Conservation (phyloP, 1,139 yeast species). For the Candida sanyaensis region DNA sequence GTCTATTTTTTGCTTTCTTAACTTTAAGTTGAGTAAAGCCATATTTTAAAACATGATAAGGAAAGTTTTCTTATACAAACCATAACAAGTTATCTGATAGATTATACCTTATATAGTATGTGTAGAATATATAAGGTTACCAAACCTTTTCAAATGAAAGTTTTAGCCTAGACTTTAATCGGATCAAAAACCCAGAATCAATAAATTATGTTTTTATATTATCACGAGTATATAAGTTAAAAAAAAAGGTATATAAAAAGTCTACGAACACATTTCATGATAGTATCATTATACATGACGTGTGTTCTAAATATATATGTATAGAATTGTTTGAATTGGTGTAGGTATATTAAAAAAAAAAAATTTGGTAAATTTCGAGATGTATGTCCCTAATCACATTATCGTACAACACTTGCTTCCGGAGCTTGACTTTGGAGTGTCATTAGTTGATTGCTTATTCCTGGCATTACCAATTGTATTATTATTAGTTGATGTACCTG, state of each 20-base stretch:
- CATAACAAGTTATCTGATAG: no score
- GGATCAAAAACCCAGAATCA: not conserved
- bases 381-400: slow-evolving; percentile 10
- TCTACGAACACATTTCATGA: not conserved
- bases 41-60: no score
- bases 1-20: no score
- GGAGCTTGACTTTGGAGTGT: slow-evolving; percentile 11
- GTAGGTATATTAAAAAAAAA: no score
- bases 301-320: not conserved
- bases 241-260: not conserved
- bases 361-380: no score
- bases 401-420: slow-evolving; percentile 22
- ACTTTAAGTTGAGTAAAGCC: no score
- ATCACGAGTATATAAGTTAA: not conserved
- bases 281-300: not conserved
- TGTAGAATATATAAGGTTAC: no score
- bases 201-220: not conserved
- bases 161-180: no score
- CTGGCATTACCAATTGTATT: slow-evolving; percentile 10
- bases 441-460: slow-evolving; percentile 15
- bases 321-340: no score
- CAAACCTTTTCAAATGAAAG: no score
- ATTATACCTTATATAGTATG: no score
- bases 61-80: no score
- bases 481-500: not conserved